Evolutionary conservation across 495 filamentous ascomycete species (phyloP).

Genomic region (Annulohypoxylon bovei): DNA sequence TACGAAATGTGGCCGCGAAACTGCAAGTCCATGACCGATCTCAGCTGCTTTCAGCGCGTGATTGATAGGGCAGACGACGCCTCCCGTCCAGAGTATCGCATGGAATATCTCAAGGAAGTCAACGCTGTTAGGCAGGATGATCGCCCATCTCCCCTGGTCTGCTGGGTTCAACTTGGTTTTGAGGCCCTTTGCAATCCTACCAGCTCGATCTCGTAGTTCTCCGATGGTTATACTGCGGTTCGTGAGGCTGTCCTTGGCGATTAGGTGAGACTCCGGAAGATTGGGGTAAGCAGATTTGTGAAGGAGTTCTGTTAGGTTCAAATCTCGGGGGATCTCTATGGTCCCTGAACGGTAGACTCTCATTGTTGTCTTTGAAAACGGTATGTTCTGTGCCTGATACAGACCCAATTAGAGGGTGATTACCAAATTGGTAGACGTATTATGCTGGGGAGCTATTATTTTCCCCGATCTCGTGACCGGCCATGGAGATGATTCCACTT

Average conservation of each 20-base stretch:
- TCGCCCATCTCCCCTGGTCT: slow-evolving; percentile 48
- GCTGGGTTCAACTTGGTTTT: slow-evolving; percentile 37
- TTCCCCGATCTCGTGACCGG: background rate
- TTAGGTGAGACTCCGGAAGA: slow-evolving; percentile 49
- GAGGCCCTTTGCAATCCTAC: slow-evolving; percentile 48
- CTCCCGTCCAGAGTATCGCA: slow-evolving; percentile 44
- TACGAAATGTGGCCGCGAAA: slow-evolving; percentile 46
- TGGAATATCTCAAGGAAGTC: slow-evolving; percentile 51
- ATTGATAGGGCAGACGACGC: slow-evolving; percentile 40
- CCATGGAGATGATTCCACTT: background rate
- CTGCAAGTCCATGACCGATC: slow-evolving; percentile 39
- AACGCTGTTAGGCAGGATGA: slow-evolving; percentile 51
- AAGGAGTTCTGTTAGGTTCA: slow-evolving; percentile 51
- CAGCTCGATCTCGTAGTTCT: slow-evolving; percentile 48
- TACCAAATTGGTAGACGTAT: background rate
- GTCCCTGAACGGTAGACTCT: slow-evolving; percentile 44
- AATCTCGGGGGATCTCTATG: slow-evolving; percentile 47
- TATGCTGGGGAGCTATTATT: background rate
- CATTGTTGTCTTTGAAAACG: slow-evolving; percentile 33
- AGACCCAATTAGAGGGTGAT: background rate
- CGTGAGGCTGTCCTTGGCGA: slow-evolving; percentile 51
- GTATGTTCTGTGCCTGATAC: background rate
- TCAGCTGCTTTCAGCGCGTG: slow-evolving; percentile 39
- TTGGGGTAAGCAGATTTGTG: slow-evolving; percentile 43
- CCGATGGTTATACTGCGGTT: slow-evolving; percentile 51